A percentile compares a stretch with the other conserved stretches of the same genome.
Evolutionary conservation across 768 basidiomycete genomes (phyloP).

Genomic region (Tubosaeta brunneosetosa): DNA sequence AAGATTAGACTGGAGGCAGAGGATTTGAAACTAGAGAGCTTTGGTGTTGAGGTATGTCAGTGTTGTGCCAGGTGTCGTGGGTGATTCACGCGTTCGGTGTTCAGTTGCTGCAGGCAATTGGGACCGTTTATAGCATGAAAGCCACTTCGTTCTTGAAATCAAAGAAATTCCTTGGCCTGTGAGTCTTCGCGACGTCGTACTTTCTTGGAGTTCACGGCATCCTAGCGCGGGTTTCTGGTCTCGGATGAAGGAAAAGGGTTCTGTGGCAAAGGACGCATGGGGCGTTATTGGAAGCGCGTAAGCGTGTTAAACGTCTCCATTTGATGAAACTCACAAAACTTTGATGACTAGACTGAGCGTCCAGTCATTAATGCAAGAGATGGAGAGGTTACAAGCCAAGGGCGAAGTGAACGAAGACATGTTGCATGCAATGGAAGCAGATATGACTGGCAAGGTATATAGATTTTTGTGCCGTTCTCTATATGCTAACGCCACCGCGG

Average conservation of each 20-base stretch:
- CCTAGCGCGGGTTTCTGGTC: slow-evolving; percentile 85
- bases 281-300: slow-evolving; percentile 95
- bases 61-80: background rate
- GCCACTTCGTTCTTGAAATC: slow-evolving; percentile 89
- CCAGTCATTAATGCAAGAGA: slow-evolving; percentile 52
- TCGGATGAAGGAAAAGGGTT: slow-evolving; percentile 88
- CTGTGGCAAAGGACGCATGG: slow-evolving; percentile 94
- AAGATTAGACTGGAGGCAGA: slow-evolving; percentile 82
- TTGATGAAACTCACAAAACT: slow-evolving; percentile 54
- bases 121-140: slow-evolving; percentile 90
- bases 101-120: slow-evolving; percentile 85
- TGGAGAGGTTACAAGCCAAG: slow-evolving; percentile 84
- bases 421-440: slow-evolving; percentile 80
- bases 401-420: slow-evolving; percentile 88
- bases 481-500: background rate
- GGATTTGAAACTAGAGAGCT: slow-evolving; percentile 94
- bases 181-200: slow-evolving; percentile 30
- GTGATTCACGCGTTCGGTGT: background rate
- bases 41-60: slow-evolving; percentile 81
- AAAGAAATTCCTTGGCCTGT: slow-evolving; percentile 87
- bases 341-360: slow-evolving; percentile 19
- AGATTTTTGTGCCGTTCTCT: background rate
- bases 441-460: slow-evolving; percentile 82
- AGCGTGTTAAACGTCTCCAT: slow-evolving; percentile 36
- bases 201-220: slow-evolving; percentile 6